These are phyloP conservation scores for Pneumocystis jirovecii DNA, from an alignment of 1,139 yeast species.

Conservation along the genomic window DNA sequence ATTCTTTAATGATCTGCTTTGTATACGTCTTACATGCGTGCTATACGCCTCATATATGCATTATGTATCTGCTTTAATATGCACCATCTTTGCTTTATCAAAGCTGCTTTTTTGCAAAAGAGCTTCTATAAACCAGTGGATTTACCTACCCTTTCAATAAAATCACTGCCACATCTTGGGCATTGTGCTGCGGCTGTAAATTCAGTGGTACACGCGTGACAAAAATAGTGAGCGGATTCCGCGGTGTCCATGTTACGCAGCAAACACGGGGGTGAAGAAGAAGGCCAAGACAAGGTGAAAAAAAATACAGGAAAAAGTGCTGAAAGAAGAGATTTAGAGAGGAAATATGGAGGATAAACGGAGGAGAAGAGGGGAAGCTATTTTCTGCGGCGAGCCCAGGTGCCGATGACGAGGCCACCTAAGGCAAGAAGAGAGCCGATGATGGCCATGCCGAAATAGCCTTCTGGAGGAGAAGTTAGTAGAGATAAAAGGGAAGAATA, in stretches of 20 bases:
- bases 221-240: not conserved
- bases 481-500: not conserved
- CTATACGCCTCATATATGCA: not conserved
- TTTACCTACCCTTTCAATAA: conserved; percentile 3
- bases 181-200: conserved; percentile 1
- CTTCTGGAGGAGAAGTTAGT: conserved; percentile 31
- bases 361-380: not conserved
- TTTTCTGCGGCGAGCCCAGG: not conserved
- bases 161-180: conserved; percentile 4
- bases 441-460: conserved; percentile 73
- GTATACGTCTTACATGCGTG: not conserved
- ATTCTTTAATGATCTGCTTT: no score
- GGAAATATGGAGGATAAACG: not conserved
- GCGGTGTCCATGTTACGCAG: not conserved
- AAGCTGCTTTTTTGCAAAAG: not conserved
- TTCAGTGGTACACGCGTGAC: conserved; percentile 4
- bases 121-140: no score
- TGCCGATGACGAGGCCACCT: not conserved
- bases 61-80: no score
- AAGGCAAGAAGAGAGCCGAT: conserved; percentile 55
- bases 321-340: not conserved
- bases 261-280: not conserved
- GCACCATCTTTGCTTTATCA: not conserved
- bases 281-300: not conserved
- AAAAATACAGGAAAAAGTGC: not conserved